phyloP scores from a whole-genome alignment of 2,329 filamentous ascomycete genomes.

The Epichloe scottii region DNA sequence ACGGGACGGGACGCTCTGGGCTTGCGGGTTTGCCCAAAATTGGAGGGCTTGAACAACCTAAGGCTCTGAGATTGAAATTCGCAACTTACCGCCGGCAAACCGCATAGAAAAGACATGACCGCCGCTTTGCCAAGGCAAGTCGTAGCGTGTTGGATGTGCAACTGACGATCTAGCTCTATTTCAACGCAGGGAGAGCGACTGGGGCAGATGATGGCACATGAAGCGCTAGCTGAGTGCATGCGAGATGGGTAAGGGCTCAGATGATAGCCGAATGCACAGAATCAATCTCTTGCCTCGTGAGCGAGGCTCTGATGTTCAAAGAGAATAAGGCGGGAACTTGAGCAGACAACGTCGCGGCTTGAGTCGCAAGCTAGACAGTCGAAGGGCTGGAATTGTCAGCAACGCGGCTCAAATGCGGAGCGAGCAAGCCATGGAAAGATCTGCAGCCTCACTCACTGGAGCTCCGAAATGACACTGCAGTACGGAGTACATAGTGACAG shows the following conservation, averaged over 20 bases:
- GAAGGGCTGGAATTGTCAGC: constrained; percentile 1
- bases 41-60: not conserved
- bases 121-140: not conserved
- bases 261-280: not conserved
- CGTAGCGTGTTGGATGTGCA: not conserved
- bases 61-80: not conserved
- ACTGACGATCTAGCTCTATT: not conserved
- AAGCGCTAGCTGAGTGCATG: not conserved
- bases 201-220: not conserved
- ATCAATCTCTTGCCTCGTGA: not conserved
- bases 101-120: constrained; percentile 12
- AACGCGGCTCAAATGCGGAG: not conserved
- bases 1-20: not conserved
- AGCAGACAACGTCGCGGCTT: not conserved
- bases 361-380: not conserved
- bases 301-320: not conserved
- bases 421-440: not conserved
- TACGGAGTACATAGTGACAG: too few relatives aligned
- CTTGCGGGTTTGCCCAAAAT: not conserved
- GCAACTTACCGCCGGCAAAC: constrained; percentile 13
- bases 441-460: not conserved
- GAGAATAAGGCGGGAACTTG: not conserved
- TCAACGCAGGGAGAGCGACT: not conserved
- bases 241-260: not conserved
- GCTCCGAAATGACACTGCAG: not conserved